Base-by-base conservation (phyloP, 805 yeast species). In the Nakazawaea pomicola region DNA sequence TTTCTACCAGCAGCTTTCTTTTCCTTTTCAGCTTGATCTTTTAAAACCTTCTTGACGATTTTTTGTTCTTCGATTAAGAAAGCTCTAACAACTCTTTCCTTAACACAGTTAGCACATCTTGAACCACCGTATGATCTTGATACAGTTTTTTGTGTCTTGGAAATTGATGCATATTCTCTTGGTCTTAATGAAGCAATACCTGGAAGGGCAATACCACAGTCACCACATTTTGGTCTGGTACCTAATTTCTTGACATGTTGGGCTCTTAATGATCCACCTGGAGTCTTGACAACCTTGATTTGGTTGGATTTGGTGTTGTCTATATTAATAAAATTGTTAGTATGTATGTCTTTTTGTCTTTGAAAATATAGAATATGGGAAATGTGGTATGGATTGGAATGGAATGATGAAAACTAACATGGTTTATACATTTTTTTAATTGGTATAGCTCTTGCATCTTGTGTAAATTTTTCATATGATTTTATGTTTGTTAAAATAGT, bases 71-170 rank as follows among this genome's bases (percentile, higher is more conserved):
- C 99, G 60, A 93, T 87, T 72, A 93, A 84, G 89, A 93, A 93
- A 67, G 99, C 97, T 79, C 99, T 91, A 70, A 91, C 91, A 63
- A 93, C 83, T 83, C 97, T 88, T 77, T 91, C 96, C 84, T 91
- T 91, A 70, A 91, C 98, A 79, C 96, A 88, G 87, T 79, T 88
- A 72, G 91, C 96, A 79, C 93, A 88, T 80, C 85, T 84, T 67
- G 87, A 82, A 73, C 99, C 99, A 80, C 99, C 99, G 91, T 93
- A 93, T 62, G 96, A 90, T 83, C 99, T 93, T 68, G 91, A 90
- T 60, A 93, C 99, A 60, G 96, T 85, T 83, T 93, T 93, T 80
- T 83, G 85, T 67, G 96, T 88, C 80, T 84, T 90, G 58, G 98
- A 88, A 60, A 91, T 80, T 60, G 76, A 73, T 61, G 97, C 97